These are phyloP conservation scores for Aquanectria penicillioides DNA, from an alignment of 2,329 filamentous ascomycete species.

Conservation along the genomic window DNA sequence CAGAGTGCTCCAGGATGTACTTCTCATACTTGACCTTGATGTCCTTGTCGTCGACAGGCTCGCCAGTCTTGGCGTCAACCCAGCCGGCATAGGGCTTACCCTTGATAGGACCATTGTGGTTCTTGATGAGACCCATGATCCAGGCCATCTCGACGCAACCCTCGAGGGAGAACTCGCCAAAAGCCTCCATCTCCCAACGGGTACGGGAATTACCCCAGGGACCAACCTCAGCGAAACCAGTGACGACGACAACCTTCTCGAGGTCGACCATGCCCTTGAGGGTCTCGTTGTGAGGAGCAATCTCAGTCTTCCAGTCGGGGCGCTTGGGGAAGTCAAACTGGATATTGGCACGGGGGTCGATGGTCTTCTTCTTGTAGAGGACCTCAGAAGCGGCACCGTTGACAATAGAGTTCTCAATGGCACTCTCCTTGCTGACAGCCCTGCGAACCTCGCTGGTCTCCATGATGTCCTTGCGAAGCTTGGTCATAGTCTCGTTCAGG, in stretches of 20 bases:
- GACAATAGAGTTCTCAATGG: constrained; percentile 96
- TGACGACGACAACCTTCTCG: constrained; percentile 97
- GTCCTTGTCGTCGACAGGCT: constrained; percentile 98
- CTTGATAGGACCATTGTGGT: constrained; percentile 96
- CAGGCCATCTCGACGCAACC: constrained; percentile 99
- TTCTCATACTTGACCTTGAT: constrained; percentile 98
- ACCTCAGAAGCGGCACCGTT: constrained; percentile 93
- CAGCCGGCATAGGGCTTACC: constrained; percentile 96
- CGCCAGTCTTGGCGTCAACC: constrained; percentile 93
- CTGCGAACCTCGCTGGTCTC: constrained; percentile 93
- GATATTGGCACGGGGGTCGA: constrained; percentile 96
- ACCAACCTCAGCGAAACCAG: constrained; percentile 94
- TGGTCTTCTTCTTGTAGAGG: constrained; percentile 92
- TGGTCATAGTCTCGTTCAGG: constrained; percentile 92
- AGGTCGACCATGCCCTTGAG: constrained; percentile 99
- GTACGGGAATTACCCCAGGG: constrained; percentile 99
- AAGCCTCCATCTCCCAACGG: constrained; percentile 99
- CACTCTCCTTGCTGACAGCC: constrained; percentile 94
- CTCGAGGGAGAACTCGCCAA: constrained; percentile 95
- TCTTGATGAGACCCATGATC: constrained; percentile 99
- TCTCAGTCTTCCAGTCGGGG: constrained; percentile 90
- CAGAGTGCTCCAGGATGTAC: constrained; percentile 93
- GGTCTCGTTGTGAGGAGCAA: constrained; percentile 86
- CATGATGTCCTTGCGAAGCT: constrained; percentile 92
- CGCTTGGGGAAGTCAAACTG: constrained; percentile 95